Evolutionary conservation across 2,329 filamentous ascomycete genomes (phyloP), one percentile per base, ranked within the genome.

Genomic region (Colletotrichum spinosum): DNA sequence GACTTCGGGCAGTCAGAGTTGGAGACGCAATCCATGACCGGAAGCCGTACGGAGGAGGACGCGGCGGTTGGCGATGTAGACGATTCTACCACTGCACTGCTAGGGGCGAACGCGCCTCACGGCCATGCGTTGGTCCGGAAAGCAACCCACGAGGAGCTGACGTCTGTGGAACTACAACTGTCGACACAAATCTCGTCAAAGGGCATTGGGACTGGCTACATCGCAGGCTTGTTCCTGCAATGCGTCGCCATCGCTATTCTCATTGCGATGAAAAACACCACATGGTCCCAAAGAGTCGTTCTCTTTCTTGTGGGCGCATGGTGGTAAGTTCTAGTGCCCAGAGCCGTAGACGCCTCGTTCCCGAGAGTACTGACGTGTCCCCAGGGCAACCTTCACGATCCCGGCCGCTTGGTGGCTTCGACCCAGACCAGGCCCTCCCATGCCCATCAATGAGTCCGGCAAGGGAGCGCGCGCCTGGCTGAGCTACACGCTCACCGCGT

Each of bases 171-270:
- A 75, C 86, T 98, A 68, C 86, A 88, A 67, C 82, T 98, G 8
- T 97, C 94, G 1, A 97, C 94, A 2, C 89, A 91, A 70, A 97
- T 99, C 68, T 98, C 95, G 0, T 93, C 94, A 2, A 92, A 91
- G 72, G 96, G 96, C 10, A 95, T 98, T 57, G 95, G 94, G 0
- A 97, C 97, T 67, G 96, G 96, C 11, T 99, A 99, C 75, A 88
- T 91, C 42, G 94, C 94, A 1, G 93, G 92, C 0, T 84, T 98
- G 1, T 87, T 97, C 63, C 83, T 98, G 10, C 96, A 98, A 76
- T 91, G 92, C 66, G 74, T 93, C 2, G 90, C 91, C 55, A 95
- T 98, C 67, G 78, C 92, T 53, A 86, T 97, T 45, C 86, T 98
- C 3, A 83, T 94, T 44, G 79, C 82, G 2, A 88, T 92, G 74